Base-by-base conservation (phyloP, 306 rosid genomes). In the Castanospermum australe region DNA sequence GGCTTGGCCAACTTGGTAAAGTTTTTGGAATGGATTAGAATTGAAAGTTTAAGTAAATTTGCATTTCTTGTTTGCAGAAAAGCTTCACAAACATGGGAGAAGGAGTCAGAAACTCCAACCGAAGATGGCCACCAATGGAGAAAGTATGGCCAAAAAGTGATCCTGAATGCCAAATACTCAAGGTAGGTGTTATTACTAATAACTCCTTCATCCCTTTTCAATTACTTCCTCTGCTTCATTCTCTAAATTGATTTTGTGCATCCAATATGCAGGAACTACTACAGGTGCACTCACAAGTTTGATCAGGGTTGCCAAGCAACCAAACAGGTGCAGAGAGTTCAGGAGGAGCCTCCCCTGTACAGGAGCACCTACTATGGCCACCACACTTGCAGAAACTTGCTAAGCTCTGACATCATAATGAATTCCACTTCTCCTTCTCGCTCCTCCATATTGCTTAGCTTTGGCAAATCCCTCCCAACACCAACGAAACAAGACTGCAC, bases 41-140 rank as follows among this genome's bases (percentile, higher is more conserved):
- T 44, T 44, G 2, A 24, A 0, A 35, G 25, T 14, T 20, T 1
- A 8, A 15, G 2, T 32, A 8, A 35, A 41, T 32, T 24, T 57
- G 18, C n/a, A 48, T 18, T 44, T 13, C 30, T 44, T 54, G 5
- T 22, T 38, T 45, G 74, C 83, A 92, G 97, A 76, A 89, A 56
- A 76, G 67, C 57, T 30, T n/a, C 68, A 9, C 32, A 76, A 20
- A 70, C 88, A 32, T 69, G 76, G 87, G 86, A 45, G 42, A 72
- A 51, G 41, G 81, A 81, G 3, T 54, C 83, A 0, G 52, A 79
- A 18, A n/a, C 17, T 66, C 82, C 61, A 71, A 30, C 18, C 2
- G 81, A 74, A n/a, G 97, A 89, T 76, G 90, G 89, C 0, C 80
- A 88, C 78, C 83, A 85, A n/a, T 92, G 97, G 94, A 92, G 97